Evolutionary conservation across 108 stramenopile genomes (phyloP).

Genomic region (Aurantiochytrium sp.): DNA sequence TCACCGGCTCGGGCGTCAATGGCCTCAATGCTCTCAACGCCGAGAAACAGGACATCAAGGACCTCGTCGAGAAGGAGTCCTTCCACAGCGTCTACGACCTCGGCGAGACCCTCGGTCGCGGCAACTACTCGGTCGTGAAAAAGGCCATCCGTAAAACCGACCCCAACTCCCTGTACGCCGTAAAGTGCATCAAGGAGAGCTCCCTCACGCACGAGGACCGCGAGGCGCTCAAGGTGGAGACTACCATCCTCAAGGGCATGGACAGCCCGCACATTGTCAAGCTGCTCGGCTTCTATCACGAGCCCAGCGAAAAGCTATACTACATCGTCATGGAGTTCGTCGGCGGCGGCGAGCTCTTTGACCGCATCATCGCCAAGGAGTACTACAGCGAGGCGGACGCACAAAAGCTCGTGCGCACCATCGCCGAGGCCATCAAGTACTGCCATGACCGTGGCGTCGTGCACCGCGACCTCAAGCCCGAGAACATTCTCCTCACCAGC

Average conservation of each 20-base stretch:
- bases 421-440: slow-evolving; percentile 74
- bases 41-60: slow-evolving; percentile 2
- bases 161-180: not conserved
- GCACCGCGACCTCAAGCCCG: slow-evolving; percentile 82
- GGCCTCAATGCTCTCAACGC: slow-evolving; percentile 4
- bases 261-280: slow-evolving; percentile 33
- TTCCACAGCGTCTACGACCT: not conserved
- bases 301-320: slow-evolving; percentile 54
- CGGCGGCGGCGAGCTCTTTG: slow-evolving; percentile 91
- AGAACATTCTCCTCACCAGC: slow-evolving; percentile 79
- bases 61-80: slow-evolving; percentile 14
- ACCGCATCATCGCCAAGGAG: slow-evolving; percentile 83
- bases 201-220: slow-evolving; percentile 28
- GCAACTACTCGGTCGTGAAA: slow-evolving; percentile 22
- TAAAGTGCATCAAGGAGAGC: slow-evolving; percentile 15
- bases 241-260: slow-evolving; percentile 5
- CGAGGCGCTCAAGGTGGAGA: slow-evolving; percentile 29
- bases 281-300: slow-evolving; percentile 83
- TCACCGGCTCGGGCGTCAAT: not conserved
- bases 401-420: slow-evolving; percentile 64
- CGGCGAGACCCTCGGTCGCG: slow-evolving; percentile 7
- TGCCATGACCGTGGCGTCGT: slow-evolving; percentile 75
- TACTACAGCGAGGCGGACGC: slow-evolving; percentile 90
- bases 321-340: slow-evolving; percentile 86
- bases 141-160: not conserved